phyloP scores from a whole-genome alignment of 2,329 filamentous ascomycete species.

The Colletotrichum higginsianum region DNA sequence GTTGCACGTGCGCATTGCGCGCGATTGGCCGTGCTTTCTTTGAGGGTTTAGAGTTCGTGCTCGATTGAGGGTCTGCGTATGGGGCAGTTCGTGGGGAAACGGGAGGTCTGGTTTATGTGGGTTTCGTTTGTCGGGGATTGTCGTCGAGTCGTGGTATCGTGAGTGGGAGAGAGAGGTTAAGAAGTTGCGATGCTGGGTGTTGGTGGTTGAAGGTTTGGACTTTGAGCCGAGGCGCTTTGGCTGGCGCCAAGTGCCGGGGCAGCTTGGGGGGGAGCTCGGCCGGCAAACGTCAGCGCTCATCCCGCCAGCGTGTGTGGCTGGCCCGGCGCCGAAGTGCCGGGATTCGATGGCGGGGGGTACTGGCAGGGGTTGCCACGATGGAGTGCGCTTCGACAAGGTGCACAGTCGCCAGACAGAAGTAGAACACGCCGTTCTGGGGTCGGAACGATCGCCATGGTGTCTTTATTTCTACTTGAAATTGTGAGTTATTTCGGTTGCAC shows the following conservation, averaged over 20 bases:
- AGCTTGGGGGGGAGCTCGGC: slow-evolving; percentile 27
- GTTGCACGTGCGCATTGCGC: slow-evolving; percentile 38
- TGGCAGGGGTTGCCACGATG: slow-evolving; percentile 5
- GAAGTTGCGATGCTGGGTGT: slow-evolving; percentile 11
- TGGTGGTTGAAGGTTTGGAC: slow-evolving; percentile 18
- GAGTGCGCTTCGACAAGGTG: neutral
- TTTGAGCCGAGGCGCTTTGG: slow-evolving; percentile 38
- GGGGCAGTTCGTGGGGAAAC: neutral
- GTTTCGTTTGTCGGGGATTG: neutral
- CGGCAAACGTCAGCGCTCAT: slow-evolving; percentile 27
- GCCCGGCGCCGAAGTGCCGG: slow-evolving; percentile 25
- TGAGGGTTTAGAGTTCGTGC: neutral
- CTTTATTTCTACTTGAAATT: neutral
- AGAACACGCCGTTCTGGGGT: neutral
- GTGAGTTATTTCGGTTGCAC: too few relatives aligned
- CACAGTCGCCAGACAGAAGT: too few relatives aligned
- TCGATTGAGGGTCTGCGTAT: neutral
- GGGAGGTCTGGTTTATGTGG: neutral
- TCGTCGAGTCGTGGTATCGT: slow-evolving; percentile 9
- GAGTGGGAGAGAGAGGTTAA: neutral
- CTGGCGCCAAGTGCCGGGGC: slow-evolving; percentile 21
- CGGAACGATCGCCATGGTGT: too few relatives aligned
- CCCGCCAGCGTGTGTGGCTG: slow-evolving; percentile 23
- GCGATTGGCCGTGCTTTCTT: neutral
- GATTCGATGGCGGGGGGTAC: slow-evolving; percentile 16